phyloP scores from a whole-genome alignment of 331 rosid species.

The Cydonia oblonga region DNA sequence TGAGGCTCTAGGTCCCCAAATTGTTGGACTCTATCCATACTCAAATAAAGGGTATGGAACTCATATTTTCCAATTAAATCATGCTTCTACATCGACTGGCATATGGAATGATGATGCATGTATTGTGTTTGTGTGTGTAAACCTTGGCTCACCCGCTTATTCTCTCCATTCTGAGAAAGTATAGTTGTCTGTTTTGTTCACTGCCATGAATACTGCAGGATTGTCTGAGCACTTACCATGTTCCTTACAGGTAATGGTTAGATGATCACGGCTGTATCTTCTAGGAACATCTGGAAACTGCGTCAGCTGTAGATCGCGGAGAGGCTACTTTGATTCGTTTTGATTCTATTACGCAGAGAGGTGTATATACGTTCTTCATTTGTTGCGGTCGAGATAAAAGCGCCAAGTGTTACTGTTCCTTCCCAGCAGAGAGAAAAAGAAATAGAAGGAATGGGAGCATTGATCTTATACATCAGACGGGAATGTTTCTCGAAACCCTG shows the following conservation, averaged over 20 bases:
- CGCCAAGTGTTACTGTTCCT: not conserved
- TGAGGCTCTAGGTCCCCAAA: conserved; percentile 8
- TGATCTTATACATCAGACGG: not conserved
- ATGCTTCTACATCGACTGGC: not conserved
- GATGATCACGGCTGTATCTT: not conserved
- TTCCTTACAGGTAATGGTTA: not conserved
- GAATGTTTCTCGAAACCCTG: not conserved
- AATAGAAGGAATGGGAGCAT: not conserved
- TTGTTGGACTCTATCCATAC: not conserved
- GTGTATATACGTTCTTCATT: not conserved
- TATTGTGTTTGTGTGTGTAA: not conserved
- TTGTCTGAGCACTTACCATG: not conserved
- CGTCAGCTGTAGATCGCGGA: not conserved
- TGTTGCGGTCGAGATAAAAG: not conserved
- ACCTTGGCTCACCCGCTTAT: not conserved
- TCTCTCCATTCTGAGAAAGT: not conserved
- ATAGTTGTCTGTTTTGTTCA: not conserved
- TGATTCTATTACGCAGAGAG: not conserved
- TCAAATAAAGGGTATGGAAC: not conserved
- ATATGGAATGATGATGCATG: not conserved
- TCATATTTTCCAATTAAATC: not conserved
- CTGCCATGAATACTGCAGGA: not conserved
- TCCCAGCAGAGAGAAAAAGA: not conserved
- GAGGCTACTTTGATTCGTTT: not conserved
- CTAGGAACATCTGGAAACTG: not conserved